Evolutionary conservation across 2,329 filamentous ascomycete species (phyloP), one percentile per base, ranked within the genome.

Genomic region (Mycocentrospora acerina): DNA sequence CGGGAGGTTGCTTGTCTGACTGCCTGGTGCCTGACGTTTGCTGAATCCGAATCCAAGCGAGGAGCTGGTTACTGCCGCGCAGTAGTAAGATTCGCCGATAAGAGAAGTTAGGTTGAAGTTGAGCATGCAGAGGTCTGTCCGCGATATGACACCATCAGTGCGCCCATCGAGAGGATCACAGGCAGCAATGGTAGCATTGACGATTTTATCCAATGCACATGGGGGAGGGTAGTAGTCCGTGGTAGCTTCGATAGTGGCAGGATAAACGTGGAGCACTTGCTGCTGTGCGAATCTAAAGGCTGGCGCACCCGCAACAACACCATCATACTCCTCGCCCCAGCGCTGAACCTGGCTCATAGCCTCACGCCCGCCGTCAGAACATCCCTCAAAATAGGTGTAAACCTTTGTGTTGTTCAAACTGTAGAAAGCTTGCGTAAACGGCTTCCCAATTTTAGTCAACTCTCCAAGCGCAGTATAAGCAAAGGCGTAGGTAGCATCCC

Each of bases 121-220:
- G 3, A 74, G 49, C 40, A 62, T 66, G 64, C 73, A 77, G 7
- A 76, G 65, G 37, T 76, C 73, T 0, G 69, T 71, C 7, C 74
- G 67, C 5, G 71, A 64, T 31, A 81, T 68, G 7, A 81, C 74
- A 10, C 78, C 77, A 37, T 81, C 78, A 1, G 66, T 69, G 29
- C 69, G 68, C 4, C 79, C 79, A 40, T 81, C 79, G 7, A 81
- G 65, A 6, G 70, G 61, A 43, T 82, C 78, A 35, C 78, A 82
- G 18, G 72, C 71, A 2, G 66, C 63, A 32, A 81, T 78, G 7
- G 78, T 80, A 28, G 68, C 63, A 51, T 79, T 80, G 15, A 76
- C 68, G 29, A 80, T 79, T 54, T 72, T 73, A 10, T 68, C 62
- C 11, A 80, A 50, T 38, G 76, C 74, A 47, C 72, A 74, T 7